Conservation (phyloP, 345 rosid species). For the Schrenkiella parvula region DNA sequence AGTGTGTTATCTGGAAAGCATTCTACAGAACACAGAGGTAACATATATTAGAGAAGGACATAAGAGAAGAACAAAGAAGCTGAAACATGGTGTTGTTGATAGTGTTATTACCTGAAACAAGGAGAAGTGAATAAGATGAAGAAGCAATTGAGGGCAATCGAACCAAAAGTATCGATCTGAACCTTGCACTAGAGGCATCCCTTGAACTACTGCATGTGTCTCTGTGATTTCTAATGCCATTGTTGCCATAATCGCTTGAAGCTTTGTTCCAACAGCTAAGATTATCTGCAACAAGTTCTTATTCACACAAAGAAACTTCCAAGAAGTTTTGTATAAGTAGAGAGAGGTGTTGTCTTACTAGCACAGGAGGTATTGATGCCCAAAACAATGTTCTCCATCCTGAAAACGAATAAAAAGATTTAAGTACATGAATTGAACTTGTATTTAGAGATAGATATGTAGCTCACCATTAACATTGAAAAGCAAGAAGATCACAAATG, state of each 20-base stretch:
- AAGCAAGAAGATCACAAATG: constrained; percentile 83
- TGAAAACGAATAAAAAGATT: constrained; percentile 20
- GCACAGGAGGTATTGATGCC: constrained; percentile 77
- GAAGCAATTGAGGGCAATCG: constrained; percentile 67
- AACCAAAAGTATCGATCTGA: constrained; percentile 93
- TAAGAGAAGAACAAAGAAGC: neutral
- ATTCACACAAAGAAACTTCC: neutral
- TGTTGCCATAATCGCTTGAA: constrained; percentile 72
- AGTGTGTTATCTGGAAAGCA: constrained; percentile 95
- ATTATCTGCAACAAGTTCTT: constrained; percentile 53
- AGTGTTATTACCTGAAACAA: constrained; percentile 66
- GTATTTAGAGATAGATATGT: neutral
- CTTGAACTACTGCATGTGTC: constrained; percentile 82
- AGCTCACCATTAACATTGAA: constrained; percentile 70
- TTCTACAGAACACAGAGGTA: constrained; percentile 48
- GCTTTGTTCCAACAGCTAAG: constrained; percentile 84
- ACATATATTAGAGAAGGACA: neutral
- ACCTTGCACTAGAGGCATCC: constrained; percentile 86
- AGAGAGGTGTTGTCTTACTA: constrained; percentile 53
- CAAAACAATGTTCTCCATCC: constrained; percentile 85
- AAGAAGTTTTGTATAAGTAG: neutral
- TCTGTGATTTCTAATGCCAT: constrained; percentile 85
- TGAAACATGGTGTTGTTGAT: neutral
- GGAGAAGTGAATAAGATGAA: constrained; percentile 81
- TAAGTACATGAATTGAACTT: neutral